Conservation (phyloP, 2,329 filamentous ascomycete species). For the Tolypocladium guangdongense region DNA sequence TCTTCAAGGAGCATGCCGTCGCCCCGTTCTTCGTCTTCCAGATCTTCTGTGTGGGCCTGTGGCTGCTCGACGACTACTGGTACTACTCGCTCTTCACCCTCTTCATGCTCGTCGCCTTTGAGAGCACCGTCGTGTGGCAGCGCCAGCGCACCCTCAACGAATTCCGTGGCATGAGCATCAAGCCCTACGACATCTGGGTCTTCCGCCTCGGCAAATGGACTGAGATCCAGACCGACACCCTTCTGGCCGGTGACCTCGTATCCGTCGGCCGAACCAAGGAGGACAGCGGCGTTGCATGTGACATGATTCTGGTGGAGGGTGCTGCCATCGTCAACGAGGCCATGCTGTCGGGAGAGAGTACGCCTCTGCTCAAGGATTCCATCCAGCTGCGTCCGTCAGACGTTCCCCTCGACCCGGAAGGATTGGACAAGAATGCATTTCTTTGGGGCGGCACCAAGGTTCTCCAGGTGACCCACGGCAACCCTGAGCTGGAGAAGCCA, state of each 20-base stretch:
- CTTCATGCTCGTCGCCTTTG: constrained; percentile 95
- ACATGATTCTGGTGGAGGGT: constrained; percentile 91
- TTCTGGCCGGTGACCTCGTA: constrained; percentile 86
- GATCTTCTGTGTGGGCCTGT: constrained; percentile 94
- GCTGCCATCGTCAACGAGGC: constrained; percentile 98
- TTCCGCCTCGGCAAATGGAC: constrained; percentile 81
- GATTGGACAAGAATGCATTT: constrained; percentile 92
- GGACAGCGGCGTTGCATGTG: constrained; percentile 91
- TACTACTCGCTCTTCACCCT: constrained; percentile 99
- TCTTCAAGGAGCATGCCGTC: constrained; percentile 97
- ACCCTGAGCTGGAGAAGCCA: constrained; percentile 60
- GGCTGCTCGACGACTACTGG: constrained; percentile 99
- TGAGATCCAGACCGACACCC: constrained; percentile 79
- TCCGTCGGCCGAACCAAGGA: constrained; percentile 92
- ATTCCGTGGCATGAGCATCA: constrained; percentile 98
- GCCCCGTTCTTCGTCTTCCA: constrained; percentile 99
- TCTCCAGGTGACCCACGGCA: constrained; percentile 85
- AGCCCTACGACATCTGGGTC: constrained; percentile 91
- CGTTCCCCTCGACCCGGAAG: constrained; percentile 72
- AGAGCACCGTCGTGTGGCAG: constrained; percentile 99
- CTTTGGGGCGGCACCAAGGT: constrained; percentile 97
- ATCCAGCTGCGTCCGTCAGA: constrained; percentile 80
- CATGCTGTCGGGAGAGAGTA: constrained; percentile 97
- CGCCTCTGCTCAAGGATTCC: constrained; percentile 91
- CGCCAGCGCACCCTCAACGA: constrained; percentile 90